Conservation (phyloP, 805 yeast species). For the Wickerhamia fluorescens region DNA sequence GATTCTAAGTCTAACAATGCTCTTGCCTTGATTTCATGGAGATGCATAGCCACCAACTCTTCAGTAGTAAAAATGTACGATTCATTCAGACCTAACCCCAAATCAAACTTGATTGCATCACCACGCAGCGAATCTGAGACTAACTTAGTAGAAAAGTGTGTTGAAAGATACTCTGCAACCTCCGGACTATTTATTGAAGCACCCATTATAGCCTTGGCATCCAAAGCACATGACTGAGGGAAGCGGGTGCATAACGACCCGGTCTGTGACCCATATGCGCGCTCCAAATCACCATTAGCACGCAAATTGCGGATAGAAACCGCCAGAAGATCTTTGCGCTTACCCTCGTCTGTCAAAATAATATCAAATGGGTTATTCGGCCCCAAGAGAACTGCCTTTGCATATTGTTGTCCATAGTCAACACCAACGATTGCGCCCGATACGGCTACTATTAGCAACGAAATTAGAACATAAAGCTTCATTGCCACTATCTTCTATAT, state of each 20-base stretch:
- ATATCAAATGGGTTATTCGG: conserved; percentile 87
- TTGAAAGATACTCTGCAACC: conserved; percentile 39
- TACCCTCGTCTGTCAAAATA: conserved; percentile 82
- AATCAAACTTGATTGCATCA: conserved; percentile 52
- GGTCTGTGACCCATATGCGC: conserved; percentile 76
- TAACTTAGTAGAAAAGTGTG: conserved; percentile 57
- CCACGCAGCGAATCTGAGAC: conserved; percentile 30
- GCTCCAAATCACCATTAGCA: conserved; percentile 39
- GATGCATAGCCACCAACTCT: conserved; percentile 78
- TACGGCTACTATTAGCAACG: conserved; percentile 3
- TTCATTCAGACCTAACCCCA: conserved; percentile 27
- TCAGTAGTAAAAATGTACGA: conserved; percentile 46
- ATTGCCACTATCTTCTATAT: no score
- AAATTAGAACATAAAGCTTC: conserved; percentile 2
- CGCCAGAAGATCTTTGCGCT: conserved; percentile 83
- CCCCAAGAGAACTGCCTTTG: conserved; percentile 83
- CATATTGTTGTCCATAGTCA: conserved; percentile 82
- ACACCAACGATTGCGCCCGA: conserved; percentile 73
- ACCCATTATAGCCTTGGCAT: conserved; percentile 70
- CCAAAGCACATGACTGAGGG: conserved; percentile 62
- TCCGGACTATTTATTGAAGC: conserved; percentile 40
- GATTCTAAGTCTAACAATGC: conserved; percentile 53
- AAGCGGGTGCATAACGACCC: conserved; percentile 61
- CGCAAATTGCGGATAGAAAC: conserved; percentile 47
- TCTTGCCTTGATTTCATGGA: conserved; percentile 56